Percentiles rank a stretch among this genome's conserved stretches.
Conservation (phyloP, 495 filamentous ascomycete species). For the Penicillium psychrofluorescens region DNA sequence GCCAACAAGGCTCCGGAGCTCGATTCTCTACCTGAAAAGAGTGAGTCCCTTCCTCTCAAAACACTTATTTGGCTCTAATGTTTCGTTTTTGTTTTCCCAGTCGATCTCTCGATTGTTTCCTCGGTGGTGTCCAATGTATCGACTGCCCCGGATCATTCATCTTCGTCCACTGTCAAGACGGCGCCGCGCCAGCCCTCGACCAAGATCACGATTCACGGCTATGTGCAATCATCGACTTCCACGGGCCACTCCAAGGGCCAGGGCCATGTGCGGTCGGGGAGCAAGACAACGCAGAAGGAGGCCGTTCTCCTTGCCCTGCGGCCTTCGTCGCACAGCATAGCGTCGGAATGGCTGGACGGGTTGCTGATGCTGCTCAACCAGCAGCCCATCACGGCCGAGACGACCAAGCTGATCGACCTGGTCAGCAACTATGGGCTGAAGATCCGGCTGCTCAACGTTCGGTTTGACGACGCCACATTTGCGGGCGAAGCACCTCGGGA, state of each 20-base stretch:
- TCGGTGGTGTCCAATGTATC: conserved; percentile 93
- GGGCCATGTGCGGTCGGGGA: conserved; percentile 26
- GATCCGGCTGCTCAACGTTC: conserved; percentile 86
- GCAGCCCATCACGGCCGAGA: conserved; percentile 93
- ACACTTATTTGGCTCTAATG: too few relatives aligned
- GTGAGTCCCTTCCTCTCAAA: conserved; percentile 25
- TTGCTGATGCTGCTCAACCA: conserved; percentile 93
- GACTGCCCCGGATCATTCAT: conserved; percentile 40
- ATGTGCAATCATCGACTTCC: conserved; percentile 29
- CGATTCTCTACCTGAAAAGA: conserved; percentile 69
- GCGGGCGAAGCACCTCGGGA: conserved; percentile 37
- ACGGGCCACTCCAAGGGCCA: conserved; percentile 18
- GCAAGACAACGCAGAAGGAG: conserved; percentile 42
- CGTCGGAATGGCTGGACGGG: conserved; percentile 95
- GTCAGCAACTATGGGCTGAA: conserved; percentile 87
- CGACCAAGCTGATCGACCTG: conserved; percentile 75
- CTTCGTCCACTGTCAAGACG: conserved; percentile 50
- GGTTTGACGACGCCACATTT: conserved; percentile 63
- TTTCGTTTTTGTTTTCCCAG: conserved; percentile 21
- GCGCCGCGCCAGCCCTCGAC: conserved; percentile 52
- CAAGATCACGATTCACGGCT: conserved; percentile 88
- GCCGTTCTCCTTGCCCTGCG: conserved; percentile 69
- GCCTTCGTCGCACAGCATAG: conserved; percentile 71
- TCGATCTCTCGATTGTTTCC: conserved; percentile 83
- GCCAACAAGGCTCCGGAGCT: conserved; percentile 59